These are phyloP conservation scores for Astrothelium macrocarpum DNA, from an alignment of 495 filamentous ascomycete genomes.

Conservation along the genomic window DNA sequence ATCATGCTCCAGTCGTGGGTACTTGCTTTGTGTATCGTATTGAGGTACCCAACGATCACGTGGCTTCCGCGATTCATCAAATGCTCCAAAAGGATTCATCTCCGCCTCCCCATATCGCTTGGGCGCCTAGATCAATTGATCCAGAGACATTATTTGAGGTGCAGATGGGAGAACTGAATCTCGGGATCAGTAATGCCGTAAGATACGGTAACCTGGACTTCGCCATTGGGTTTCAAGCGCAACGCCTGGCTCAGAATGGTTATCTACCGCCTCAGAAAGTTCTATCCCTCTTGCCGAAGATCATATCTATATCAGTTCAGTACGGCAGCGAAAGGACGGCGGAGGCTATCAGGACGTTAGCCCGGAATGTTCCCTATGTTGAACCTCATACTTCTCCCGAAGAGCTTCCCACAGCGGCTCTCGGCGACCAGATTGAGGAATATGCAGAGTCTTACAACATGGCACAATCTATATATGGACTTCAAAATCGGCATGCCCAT, in stretches of 20 bases:
- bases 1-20: slow-evolving; percentile 19
- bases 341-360: slow-evolving; percentile 41
- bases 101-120: slow-evolving; percentile 20
- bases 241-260: slow-evolving; percentile 44
- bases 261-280: slow-evolving; percentile 41
- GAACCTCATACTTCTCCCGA: slow-evolving; percentile 38
- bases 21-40: slow-evolving; percentile 25
- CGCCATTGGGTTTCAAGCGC: slow-evolving; percentile 39
- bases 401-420: slow-evolving; percentile 33
- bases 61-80: slow-evolving; percentile 2
- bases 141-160: slow-evolving; percentile 9
- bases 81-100: slow-evolving; percentile 16
- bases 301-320: slow-evolving; percentile 15
- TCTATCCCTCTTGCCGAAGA: slow-evolving; percentile 29
- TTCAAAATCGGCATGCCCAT: slow-evolving; percentile 27
- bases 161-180: slow-evolving; percentile 19
- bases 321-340: slow-evolving; percentile 29
- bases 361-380: slow-evolving; percentile 39
- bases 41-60: slow-evolving; percentile 6
- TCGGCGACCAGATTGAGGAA: slow-evolving; percentile 37
- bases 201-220: slow-evolving; percentile 28
- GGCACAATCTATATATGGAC: slow-evolving; percentile 20
- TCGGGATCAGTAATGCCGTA: slow-evolving; percentile 12
- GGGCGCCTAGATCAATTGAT: slow-evolving; percentile 11
- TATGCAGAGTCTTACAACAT: slow-evolving; percentile 32